Evolutionary conservation across 345 rosid genomes (phyloP), one percentile per base, ranked within the genome.

Genomic region (Populus alba): DNA sequence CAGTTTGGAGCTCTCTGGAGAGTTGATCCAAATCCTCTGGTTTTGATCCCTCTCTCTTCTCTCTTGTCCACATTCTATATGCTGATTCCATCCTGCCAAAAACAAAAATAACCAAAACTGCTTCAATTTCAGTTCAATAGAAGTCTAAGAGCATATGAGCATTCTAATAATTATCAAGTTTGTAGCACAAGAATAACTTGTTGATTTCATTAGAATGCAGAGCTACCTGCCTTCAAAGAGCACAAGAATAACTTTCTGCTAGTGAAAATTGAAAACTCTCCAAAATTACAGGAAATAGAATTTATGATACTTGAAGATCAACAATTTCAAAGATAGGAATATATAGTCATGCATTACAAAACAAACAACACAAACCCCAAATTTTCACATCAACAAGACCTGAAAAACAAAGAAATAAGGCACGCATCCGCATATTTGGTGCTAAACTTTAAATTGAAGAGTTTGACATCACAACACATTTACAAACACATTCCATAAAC

Each of bases 81-180:
- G 91, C 88, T 23, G 98, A 94, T 84, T 90, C 97, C 98, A 94
- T 91, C 66, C 98, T 94, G 85, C 41, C n/a, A 72, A 79, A 80
- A 78, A 77, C 62, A 74, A 74, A 63, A 72, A 8, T 23, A 62
- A 11, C 5, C 17, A 35, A 33, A 68, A 5, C 3, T 7, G 20
- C 27, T 74, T 66, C 35, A 51, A 57, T 18, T 49, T 51, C 15
- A 53, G 39, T 17, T 11, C 33, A 68, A 15, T 23, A 41, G 38
- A 31, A 78, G 27, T 71, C 45, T 68, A 20, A 9, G 29, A n/a
- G 17, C 49, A 16, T 33, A 31, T 31, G n/a, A 72, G 9, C 18
- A 29, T 55, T 72, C 31, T 12, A 57, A 65, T 18, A 10, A 43
- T 43, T 63, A 5, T 22, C 41, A 35, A 25, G 25, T 59, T 59